These are phyloP conservation scores for Coelastrella sp. DNA, from an alignment of 139 green algal species.

Conservation along the genomic window DNA sequence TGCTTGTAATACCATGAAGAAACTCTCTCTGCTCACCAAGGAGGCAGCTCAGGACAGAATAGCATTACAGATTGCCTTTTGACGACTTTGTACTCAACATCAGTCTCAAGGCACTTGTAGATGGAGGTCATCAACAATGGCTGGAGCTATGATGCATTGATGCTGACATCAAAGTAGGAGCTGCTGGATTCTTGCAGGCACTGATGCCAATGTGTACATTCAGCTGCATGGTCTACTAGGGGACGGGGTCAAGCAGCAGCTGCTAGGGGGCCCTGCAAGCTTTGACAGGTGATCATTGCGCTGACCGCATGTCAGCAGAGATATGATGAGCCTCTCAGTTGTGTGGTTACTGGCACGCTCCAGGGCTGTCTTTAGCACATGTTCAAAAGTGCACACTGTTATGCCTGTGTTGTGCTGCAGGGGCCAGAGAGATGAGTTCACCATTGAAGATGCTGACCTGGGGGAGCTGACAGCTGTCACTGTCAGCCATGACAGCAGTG, in stretches of 20 bases:
- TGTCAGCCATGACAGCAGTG: slow-evolving; percentile 45
- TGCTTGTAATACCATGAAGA: no score
- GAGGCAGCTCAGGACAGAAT: no score
- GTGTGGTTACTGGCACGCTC: neutral
- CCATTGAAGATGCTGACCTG: slow-evolving; percentile 23
- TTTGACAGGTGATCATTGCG: slow-evolving; percentile 24
- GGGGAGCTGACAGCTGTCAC: slow-evolving; percentile 37
- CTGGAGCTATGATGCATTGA: no score
- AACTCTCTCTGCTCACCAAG: no score
- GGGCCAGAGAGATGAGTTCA: slow-evolving; percentile 18
- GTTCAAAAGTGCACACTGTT: neutral
- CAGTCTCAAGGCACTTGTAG: no score
- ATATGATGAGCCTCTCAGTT: neutral
- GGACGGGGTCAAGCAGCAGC: slow-evolving; percentile 11
- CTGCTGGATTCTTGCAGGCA: neutral
- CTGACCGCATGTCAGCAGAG: neutral
- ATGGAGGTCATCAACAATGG: no score
- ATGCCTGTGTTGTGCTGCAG: slow-evolving; percentile 15
- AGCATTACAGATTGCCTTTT: no score
- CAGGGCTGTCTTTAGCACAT: neutral
- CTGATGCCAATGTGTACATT: slow-evolving; percentile 40
- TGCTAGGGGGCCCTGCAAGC: neutral
- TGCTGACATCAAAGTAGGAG: no score
- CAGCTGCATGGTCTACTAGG: slow-evolving; percentile 33
- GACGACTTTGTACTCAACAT: no score